Evolutionary conservation across 805 yeast species (phyloP).

Genomic region (Metschnikowia dekortorum): DNA sequence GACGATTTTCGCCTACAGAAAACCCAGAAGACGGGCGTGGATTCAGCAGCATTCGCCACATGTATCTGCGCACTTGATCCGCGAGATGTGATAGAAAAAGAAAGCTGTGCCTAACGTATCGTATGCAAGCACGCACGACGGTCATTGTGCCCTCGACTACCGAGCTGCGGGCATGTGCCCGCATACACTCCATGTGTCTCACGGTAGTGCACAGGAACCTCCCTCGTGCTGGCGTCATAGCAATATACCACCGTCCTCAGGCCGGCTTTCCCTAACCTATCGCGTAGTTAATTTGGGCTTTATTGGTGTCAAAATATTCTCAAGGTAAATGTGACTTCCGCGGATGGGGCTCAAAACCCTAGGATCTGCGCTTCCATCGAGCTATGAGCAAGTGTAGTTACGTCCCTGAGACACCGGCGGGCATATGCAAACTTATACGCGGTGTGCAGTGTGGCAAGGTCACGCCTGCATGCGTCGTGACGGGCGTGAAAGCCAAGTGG

Average conservation of each 20-base stretch:
- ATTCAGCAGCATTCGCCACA: no score
- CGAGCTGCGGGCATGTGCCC: background rate
- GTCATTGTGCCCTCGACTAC: background rate
- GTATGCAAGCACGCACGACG: background rate
- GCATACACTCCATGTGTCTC: constrained; percentile 3
- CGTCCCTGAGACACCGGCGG: background rate
- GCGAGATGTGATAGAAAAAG: background rate
- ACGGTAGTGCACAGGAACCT: background rate
- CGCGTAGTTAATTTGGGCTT: background rate
- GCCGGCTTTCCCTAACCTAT: background rate
- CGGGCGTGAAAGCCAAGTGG: background rate
- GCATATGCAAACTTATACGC: background rate
- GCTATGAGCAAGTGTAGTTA: background rate
- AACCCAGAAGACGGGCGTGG: no score
- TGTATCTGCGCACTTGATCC: background rate
- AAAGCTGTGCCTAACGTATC: background rate
- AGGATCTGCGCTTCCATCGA: background rate
- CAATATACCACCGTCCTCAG: background rate
- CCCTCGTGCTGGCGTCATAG: background rate
- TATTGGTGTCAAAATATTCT: background rate
- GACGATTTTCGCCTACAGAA: no score
- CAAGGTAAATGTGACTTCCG: background rate
- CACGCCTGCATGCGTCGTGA: background rate
- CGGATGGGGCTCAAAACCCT: background rate
- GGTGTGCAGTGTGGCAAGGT: background rate